phyloP scores from a whole-genome alignment of 2,329 filamentous ascomycete species.

The Setomelanomma holmii region DNA sequence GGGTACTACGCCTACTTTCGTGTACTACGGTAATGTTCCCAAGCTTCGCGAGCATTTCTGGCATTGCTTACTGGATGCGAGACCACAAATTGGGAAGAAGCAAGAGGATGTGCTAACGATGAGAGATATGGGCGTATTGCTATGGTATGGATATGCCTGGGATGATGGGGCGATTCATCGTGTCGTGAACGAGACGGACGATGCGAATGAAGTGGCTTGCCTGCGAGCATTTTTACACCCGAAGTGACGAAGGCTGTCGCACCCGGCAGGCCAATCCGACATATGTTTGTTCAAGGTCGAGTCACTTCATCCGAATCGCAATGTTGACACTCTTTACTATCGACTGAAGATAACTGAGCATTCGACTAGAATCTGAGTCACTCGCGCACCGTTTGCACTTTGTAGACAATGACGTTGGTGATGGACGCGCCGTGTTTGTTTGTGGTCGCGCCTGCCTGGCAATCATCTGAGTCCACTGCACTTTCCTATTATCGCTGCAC shows the following conservation, averaged over 20 bases:
- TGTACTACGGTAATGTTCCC: constrained; percentile 55
- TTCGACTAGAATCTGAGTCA: no score
- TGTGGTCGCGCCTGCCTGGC: constrained; percentile 10
- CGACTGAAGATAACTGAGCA: no score
- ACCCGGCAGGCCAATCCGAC: no score
- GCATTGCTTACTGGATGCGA: constrained; percentile 47
- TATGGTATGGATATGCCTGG: constrained; percentile 71
- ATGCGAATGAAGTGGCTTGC: constrained; percentile 62
- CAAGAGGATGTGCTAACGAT: constrained; percentile 52
- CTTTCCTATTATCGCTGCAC: constrained; percentile 17
- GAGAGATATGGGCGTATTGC: constrained; percentile 62
- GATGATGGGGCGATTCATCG: constrained; percentile 66
- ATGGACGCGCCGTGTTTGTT: constrained; percentile 7
- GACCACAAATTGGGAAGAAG: constrained; percentile 47
- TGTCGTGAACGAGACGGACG: constrained; percentile 60
- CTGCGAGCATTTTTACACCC: constrained; percentile 52
- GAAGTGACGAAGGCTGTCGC: background rate
- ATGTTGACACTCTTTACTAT: no score
- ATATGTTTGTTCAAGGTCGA: no score
- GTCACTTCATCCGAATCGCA: no score
- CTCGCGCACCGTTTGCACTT: no score
- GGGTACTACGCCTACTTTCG: constrained; percentile 18
- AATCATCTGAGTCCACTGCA: background rate
- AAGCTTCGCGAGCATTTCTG: constrained; percentile 61
- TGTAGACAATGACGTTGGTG: background rate